Conservation (phyloP, 2,329 filamentous ascomycete genomes). For the Neocucurbitaria cava region DNA sequence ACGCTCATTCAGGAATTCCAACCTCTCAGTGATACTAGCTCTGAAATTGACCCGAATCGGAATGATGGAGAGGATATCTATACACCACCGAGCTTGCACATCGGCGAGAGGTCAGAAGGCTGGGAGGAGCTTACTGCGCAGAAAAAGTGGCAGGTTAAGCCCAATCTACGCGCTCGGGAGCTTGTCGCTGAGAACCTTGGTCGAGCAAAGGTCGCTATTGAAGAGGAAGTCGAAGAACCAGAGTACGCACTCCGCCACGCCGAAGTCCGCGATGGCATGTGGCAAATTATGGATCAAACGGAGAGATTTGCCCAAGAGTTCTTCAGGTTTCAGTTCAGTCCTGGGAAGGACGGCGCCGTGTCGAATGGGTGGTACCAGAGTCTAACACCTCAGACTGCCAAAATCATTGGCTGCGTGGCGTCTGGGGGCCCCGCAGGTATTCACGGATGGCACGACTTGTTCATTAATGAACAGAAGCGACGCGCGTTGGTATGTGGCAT, state of each 20-base stretch:
- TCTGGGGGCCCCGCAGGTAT: conserved; percentile 30
- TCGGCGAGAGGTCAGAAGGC: neutral
- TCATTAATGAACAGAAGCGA: conserved; percentile 23
- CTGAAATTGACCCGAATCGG: neutral
- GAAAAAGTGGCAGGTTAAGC: neutral
- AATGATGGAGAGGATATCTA: neutral
- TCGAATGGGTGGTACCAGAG: neutral
- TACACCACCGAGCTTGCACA: neutral
- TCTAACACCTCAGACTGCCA: conserved; percentile 22
- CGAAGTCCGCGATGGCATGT: conserved; percentile 34
- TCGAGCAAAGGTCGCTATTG: neutral
- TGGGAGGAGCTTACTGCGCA: neutral
- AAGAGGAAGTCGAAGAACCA: conserved; percentile 18
- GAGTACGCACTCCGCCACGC: conserved; percentile 31
- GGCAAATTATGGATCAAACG: conserved; percentile 24
- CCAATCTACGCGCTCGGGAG: conserved; percentile 5
- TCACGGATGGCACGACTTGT: conserved; percentile 35
- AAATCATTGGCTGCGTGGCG: conserved; percentile 34
- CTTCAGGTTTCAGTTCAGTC: conserved; percentile 11
- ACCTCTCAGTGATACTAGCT: neutral
- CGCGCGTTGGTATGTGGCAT: conserved; percentile 33
- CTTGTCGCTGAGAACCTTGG: neutral
- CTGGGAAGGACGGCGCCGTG: neutral
- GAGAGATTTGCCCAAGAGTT: conserved; percentile 15
- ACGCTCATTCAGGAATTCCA: neutral